Base-by-base conservation (phyloP, 208 protist species). In the Crithidia bombi region DNA sequence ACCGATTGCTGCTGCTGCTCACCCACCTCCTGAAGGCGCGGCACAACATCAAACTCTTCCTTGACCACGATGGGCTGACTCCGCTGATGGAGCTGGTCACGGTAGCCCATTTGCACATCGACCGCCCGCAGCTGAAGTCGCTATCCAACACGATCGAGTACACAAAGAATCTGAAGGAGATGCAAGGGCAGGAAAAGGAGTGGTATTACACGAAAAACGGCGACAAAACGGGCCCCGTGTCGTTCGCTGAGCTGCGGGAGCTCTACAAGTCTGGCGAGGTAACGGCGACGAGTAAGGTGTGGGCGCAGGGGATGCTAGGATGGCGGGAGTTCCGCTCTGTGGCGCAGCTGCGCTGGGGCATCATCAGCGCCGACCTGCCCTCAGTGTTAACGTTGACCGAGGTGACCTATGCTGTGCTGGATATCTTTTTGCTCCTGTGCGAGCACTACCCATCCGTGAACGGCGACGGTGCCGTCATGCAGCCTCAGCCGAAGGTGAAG, bases 301-400 rank as follows among this genome's bases (percentile, higher is more conserved):
- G 97, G 96, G 97, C 97, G 6, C 94, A 98, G 73, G 96, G 97
- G n/a, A 85, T 98, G 65, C 76, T 90, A 11, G 93, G 89, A 19
- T 99, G 97, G 96, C 83, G 82, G 43, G 73, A 79, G 58, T 44
- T 98, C 25, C 56, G 75, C 10, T 67, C 93, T 38, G 89, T 99
- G 36, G 81, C 90, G n/a, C 96, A 98, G 80, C 81, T 99, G 30
- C 86, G 91, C 36, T 99, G 97, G 96, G 89, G 84, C 17, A 77
- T 98, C 55, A 14, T 96, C 30, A 55, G 69, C 49, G 79, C 69
- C 7, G 73, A 83, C 51, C 65, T 78, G 32, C 87, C 85, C 21
- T 81, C 85, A 28, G 62, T 98, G 0, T 46, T 98, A 17, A 92
- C 91, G 14, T 82, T 95, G 25, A 94, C 92, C 0, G 93, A 98